Percentiles rank a stretch among this genome's conserved stretches.
phyloP scores from a whole-genome alignment of 2,329 filamentous ascomycete species.

The Monilinia polystroma region DNA sequence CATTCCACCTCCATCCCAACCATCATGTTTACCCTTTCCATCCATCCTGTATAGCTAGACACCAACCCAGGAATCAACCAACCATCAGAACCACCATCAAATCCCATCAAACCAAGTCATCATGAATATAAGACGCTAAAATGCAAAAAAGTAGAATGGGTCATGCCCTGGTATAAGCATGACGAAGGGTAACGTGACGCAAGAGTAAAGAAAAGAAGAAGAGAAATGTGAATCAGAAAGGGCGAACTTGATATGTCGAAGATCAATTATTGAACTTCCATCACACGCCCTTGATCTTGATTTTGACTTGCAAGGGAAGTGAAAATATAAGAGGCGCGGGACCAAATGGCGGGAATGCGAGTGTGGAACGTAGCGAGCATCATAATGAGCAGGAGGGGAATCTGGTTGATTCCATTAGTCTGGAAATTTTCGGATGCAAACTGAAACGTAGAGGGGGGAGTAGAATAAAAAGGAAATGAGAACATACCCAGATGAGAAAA shows the following conservation, averaged over 20 bases:
- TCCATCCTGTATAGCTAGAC: neutral
- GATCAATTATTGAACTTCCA: constrained; percentile 34
- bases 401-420: constrained; percentile 41
- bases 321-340: constrained; percentile 28
- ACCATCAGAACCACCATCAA: constrained; percentile 8
- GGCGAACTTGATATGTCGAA: neutral
- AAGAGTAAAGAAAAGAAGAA: constrained; percentile 5
- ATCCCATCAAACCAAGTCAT: constrained; percentile 5
- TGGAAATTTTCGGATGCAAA: neutral
- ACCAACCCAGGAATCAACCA: constrained; percentile 18
- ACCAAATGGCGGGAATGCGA: constrained; percentile 50
- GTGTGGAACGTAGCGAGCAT: constrained; percentile 52
- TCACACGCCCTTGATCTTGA: constrained; percentile 29
- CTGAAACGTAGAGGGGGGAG: neutral
- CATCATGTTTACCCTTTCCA: neutral
- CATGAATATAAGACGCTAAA: constrained; percentile 17
- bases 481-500: constrained; percentile 65
- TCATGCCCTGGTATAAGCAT: neutral
- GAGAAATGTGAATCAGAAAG: neutral
- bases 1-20: neutral
- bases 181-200: neutral
- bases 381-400: constrained; percentile 51
- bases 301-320: constrained; percentile 28
- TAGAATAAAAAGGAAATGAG: constrained; percentile 6
- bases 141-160: constrained; percentile 12